phyloP scores from a whole-genome alignment of 2,329 filamentous ascomycete species.

The Teratosphaeria epicoccoides region DNA sequence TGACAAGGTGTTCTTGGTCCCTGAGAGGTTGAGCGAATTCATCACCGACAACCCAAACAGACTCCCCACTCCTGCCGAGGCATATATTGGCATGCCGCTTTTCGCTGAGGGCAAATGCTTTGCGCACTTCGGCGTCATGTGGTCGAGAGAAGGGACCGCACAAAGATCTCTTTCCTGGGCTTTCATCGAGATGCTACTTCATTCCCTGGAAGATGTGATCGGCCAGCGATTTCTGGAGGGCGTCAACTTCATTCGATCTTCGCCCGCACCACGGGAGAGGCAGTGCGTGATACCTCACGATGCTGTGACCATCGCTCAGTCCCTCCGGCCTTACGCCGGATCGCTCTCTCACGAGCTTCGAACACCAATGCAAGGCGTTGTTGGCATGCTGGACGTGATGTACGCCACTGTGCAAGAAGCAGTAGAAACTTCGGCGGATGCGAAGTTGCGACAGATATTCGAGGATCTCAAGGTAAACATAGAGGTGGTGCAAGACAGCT shows the following conservation, averaged over 20 bases:
- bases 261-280: constrained; percentile 17
- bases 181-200: constrained; percentile 56
- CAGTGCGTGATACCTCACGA: constrained; percentile 44
- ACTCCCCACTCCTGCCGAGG: constrained; percentile 51
- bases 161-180: constrained; percentile 51
- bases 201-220: constrained; percentile 58
- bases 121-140: constrained; percentile 62
- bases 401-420: constrained; percentile 60
- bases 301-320: constrained; percentile 49
- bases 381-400: constrained; percentile 69
- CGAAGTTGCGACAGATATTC: constrained; percentile 46
- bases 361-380: constrained; percentile 66
- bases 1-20: constrained; percentile 60
- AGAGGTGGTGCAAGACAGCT: constrained; percentile 63
- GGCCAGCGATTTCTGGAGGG: constrained; percentile 47
- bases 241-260: constrained; percentile 33
- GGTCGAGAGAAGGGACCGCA: constrained; percentile 52
- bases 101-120: constrained; percentile 56
- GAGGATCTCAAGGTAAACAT: constrained; percentile 57
- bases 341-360: constrained; percentile 61
- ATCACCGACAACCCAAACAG: constrained; percentile 51
- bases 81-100: constrained; percentile 56
- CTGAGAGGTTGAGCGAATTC: constrained; percentile 49
- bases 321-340: constrained; percentile 60
- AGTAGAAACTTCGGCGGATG: constrained; percentile 43